These are phyloP conservation scores for Lyophyllum semitale DNA, from an alignment of 768 basidiomycete species.

Conservation along the genomic window DNA sequence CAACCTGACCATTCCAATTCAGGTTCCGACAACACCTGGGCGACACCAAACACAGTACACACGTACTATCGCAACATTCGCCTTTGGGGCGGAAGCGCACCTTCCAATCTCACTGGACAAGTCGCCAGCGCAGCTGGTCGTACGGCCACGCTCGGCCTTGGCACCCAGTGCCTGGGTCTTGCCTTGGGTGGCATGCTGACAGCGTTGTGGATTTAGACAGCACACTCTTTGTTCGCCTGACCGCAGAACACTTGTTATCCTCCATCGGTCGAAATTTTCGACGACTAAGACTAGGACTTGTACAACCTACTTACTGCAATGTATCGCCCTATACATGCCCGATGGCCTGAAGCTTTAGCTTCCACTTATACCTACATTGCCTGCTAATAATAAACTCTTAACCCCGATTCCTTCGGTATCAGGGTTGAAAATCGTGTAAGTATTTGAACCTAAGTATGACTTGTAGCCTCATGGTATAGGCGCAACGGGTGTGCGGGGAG, in stretches of 20 bases:
- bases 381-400: not conserved
- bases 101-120: slow-evolving; percentile 48
- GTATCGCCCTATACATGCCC: too few species aligned
- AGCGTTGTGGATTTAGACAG: not conserved
- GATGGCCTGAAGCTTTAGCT: not conserved
- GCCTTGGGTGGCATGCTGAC: not conserved
- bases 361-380: not conserved
- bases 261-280: not conserved
- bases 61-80: slow-evolving; percentile 79
- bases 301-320: too few species aligned
- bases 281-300: not conserved
- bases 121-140: slow-evolving; percentile 26
- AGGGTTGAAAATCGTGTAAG: not conserved
- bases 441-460: too few species aligned
- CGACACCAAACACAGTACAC: slow-evolving; percentile 64
- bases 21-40: slow-evolving; percentile 73
- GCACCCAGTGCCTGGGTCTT: not conserved
- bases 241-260: not conserved
- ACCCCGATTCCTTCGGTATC: not conserved
- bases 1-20: slow-evolving; percentile 15
- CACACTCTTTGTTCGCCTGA: not conserved
- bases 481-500: not conserved
- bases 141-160: not conserved
- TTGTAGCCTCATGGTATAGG: not conserved
- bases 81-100: slow-evolving; percentile 56